Evolutionary conservation across 2,329 filamentous ascomycete species (phyloP), one percentile per base, ranked within the genome.

Genomic region (Aquanectria penicillioides): DNA sequence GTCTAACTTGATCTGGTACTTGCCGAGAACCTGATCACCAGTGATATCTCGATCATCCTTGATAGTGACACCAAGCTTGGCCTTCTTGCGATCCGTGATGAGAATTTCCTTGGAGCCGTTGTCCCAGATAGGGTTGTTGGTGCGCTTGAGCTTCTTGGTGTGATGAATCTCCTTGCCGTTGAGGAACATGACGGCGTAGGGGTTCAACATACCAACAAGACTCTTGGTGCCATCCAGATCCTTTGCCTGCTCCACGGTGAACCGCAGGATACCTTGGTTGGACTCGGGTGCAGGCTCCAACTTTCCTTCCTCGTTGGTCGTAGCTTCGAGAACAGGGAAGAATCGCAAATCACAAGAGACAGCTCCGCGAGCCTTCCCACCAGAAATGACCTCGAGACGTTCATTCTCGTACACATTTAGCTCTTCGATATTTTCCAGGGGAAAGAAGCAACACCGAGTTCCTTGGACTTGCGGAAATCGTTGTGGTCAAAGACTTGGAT

Each of bases 121-220:
- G 51, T 94, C 90, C 89, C 94, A 99, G 69, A 99, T 94, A 7
- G 95, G 95, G 69, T 97, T 95, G 79, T 99, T 99, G 59, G 93
- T 98, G 61, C 94, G 90, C 84, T 98, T 99, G 69, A 97, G 85
- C 76, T 94, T 96, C 78, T 93, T 92, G 50, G 94, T 97, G 55
- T 88, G 84, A 69, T 97, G 93, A 5, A 98, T 85, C 73, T 96
- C 90, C 77, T 95, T 97, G 63, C 93, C 91, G 70, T 99, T 99
- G 67, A 99, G 86, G 38, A 97, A 84, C 47, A 99, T 83, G 26
- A 89, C 83, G 9, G 92, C 94, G 67, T 98, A 99, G 2, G 95
- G 95, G 76, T 93, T 98, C 41, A 99, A 88, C 62, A 89, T 85
- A 25, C 95, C 95, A 59, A 98, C 89, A 72, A 99, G 80, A 77